phyloP scores from a whole-genome alignment of 139 green algal species.

The Micractinium sp. region DNA sequence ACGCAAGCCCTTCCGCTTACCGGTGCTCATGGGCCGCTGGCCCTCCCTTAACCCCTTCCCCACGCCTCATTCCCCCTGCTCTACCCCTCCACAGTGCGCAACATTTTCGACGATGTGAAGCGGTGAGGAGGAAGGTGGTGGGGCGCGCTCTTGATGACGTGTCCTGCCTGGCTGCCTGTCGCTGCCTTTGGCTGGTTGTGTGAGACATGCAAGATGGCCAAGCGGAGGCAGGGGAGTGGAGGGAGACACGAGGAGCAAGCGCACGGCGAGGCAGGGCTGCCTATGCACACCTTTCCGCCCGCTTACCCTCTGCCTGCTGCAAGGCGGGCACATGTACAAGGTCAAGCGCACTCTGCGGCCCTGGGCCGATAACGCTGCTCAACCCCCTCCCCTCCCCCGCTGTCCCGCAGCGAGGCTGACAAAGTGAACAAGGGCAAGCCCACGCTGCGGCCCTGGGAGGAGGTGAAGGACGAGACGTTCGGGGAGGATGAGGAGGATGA shows the following conservation, averaged over 20 bases:
- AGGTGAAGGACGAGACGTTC: constrained; percentile 24
- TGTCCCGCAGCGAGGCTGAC: constrained; percentile 20
- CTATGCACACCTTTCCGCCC: no score
- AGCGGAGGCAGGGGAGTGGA: no score
- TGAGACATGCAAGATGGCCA: no score
- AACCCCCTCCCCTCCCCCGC: background rate
- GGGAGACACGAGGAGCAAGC: no score
- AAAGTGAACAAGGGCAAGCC: constrained; percentile 26
- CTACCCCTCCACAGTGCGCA: background rate
- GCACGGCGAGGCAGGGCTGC: no score
- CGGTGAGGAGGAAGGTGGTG: background rate
- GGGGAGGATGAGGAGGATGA: background rate
- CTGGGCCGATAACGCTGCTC: background rate
- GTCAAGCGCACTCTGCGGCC: background rate
- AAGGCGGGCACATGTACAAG: no score
- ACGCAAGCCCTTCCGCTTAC: no score
- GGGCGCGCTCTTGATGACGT: no score
- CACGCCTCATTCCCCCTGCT: background rate
- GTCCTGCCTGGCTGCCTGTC: no score
- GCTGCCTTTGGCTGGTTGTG: no score
- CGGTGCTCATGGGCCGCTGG: background rate
- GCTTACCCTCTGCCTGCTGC: background rate
- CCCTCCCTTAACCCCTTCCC: background rate
- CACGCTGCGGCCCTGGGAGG: constrained; percentile 28
- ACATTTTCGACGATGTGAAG: constrained; percentile 39